Evolutionary conservation across 2,329 filamentous ascomycete genomes (phyloP).

Genomic region (Ramichloridium luteum): DNA sequence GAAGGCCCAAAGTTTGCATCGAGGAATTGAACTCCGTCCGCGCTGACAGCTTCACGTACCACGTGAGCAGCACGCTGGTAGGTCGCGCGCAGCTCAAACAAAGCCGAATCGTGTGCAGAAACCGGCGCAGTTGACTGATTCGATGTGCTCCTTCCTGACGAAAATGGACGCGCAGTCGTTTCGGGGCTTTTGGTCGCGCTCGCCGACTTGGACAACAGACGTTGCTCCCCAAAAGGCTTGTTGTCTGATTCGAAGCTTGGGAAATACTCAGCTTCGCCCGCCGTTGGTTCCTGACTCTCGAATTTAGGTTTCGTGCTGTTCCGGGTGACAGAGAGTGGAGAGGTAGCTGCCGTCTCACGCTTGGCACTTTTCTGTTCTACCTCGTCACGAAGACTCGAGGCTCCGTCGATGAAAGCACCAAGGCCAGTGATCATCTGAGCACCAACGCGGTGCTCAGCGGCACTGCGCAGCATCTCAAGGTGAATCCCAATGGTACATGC

Average conservation of each 20-base stretch:
- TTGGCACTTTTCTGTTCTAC: neutral
- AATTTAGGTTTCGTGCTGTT: too few relatives aligned
- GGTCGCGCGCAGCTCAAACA: slow-evolving; percentile 13
- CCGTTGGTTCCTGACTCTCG: too few relatives aligned
- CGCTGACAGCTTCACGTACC: slow-evolving; percentile 33
- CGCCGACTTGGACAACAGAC: too few relatives aligned
- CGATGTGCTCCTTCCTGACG: too few relatives aligned
- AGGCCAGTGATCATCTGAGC: slow-evolving; percentile 44
- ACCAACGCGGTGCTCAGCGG: slow-evolving; percentile 39
- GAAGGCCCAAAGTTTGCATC: slow-evolving; percentile 19
- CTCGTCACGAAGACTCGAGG: neutral
- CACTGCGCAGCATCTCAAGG: slow-evolving; percentile 43
- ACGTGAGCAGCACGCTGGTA: slow-evolving; percentile 37
- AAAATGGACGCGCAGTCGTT: too few relatives aligned
- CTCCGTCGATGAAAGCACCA: slow-evolving; percentile 32
- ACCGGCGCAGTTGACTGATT: too few relatives aligned
- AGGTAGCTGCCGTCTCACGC: too few relatives aligned
- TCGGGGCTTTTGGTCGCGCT: too few relatives aligned
- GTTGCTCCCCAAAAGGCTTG: too few relatives aligned
- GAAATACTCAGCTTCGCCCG: slow-evolving; percentile 4
- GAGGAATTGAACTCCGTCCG: slow-evolving; percentile 35
- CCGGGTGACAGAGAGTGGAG: too few relatives aligned
- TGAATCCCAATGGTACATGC: slow-evolving; percentile 47
- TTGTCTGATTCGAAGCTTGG: slow-evolving; percentile 5
- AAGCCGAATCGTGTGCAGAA: too few relatives aligned